Evolutionary conservation across 106 monocot genomes (phyloP).

Genomic region (Platanthera zijinensis): DNA sequence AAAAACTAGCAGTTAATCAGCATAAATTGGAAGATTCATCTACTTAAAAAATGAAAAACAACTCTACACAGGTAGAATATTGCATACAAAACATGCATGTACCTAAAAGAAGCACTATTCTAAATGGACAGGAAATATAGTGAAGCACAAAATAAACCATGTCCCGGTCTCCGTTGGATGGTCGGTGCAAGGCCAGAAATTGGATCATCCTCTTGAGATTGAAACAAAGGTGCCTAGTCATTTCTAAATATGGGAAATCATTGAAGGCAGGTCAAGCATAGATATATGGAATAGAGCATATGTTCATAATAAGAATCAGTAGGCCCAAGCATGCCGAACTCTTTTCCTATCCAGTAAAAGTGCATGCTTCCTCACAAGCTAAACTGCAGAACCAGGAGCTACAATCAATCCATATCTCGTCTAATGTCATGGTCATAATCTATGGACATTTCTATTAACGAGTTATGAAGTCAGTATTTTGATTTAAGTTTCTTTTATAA

Average conservation of each 20-base stretch:
- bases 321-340: not conserved
- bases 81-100: not conserved
- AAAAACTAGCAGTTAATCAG: not conserved
- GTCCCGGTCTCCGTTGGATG: not conserved
- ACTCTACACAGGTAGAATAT: not conserved
- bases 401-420: not conserved
- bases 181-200: too few relatives aligned
- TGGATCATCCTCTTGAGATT: not conserved
- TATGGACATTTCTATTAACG: too few relatives aligned
- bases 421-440: too few relatives aligned
- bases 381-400: not conserved
- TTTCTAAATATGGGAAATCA: not conserved
- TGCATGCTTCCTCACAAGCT: not conserved
- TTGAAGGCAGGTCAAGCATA: not conserved
- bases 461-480: too few relatives aligned
- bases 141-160: not conserved
- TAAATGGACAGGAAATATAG: not conserved
- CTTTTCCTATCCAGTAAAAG: not conserved
- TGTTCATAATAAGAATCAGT: not conserved
- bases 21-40: not conserved
- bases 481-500: too few relatives aligned
- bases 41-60: not conserved
- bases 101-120: not conserved
- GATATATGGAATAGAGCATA: not conserved
- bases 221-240: not conserved